Percentiles rank a stretch among this genome's conserved stretches.
Conservation (phyloP, 257 asterid genomes). For the Solanum rostratum region DNA sequence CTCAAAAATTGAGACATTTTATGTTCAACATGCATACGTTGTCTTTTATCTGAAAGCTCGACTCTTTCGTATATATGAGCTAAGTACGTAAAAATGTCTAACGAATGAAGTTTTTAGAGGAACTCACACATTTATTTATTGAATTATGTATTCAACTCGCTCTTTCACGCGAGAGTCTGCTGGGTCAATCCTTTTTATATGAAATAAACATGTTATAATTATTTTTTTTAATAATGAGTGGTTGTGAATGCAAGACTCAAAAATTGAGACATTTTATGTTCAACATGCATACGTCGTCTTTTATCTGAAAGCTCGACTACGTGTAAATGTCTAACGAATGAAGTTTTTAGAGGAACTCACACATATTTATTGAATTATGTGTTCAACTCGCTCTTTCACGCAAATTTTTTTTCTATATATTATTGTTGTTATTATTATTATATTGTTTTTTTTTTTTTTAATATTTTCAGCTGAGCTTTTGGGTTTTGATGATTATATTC, state of each 20-base stretch:
- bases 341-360: not conserved
- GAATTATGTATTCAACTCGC: not conserved
- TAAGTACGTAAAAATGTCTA: not conserved
- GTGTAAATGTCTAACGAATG: not conserved
- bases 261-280: not conserved
- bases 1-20: too few relatives aligned
- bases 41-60: not conserved
- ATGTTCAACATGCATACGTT: not conserved
- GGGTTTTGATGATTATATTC: conserved; percentile 35
- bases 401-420: too few relatives aligned
- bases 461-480: conserved; percentile 29
- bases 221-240: not conserved
- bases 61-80: too few relatives aligned
- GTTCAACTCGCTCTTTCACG: fast-evolving
- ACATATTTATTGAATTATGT: not conserved
- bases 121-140: not conserved
- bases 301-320: not conserved
- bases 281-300: not conserved
- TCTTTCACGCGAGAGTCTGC: fast-evolving
- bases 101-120: not conserved
- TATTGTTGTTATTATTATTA: too few relatives aligned
- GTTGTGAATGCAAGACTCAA: too few relatives aligned
- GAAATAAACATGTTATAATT: not conserved
- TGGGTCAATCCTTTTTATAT: not conserved
- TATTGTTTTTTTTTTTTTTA: not conserved